Conservation (phyloP, 805 yeast species). For the Myxozyma sirexii region DNA sequence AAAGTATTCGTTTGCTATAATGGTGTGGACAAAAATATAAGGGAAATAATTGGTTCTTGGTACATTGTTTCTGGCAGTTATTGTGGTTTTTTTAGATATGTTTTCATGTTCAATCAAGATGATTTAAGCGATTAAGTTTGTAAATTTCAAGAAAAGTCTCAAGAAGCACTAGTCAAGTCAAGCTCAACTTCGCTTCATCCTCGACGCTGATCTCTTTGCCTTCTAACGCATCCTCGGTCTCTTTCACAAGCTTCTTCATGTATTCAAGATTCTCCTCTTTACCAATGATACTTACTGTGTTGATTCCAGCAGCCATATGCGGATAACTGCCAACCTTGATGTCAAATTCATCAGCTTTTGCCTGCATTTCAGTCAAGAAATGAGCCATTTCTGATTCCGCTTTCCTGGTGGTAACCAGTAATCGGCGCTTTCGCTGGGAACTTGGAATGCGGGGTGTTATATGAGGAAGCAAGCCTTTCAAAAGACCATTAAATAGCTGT, state of each 20-base stretch:
- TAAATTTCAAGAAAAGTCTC: background rate
- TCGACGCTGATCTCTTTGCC: conserved; percentile 62
- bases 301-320: conserved; percentile 63
- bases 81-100: background rate
- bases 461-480: conserved; percentile 50
- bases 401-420: conserved; percentile 61
- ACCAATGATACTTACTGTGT: conserved; percentile 77
- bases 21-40: background rate
- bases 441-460: conserved; percentile 47
- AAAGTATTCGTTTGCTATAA: background rate
- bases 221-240: conserved; percentile 51
- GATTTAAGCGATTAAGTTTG: background rate
- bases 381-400: conserved; percentile 74
- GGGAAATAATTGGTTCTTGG: background rate
- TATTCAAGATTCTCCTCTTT: conserved; percentile 45
- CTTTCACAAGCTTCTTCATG: conserved; percentile 52
- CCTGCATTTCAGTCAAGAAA: conserved; percentile 57
- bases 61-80: background rate
- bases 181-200: conserved; percentile 51
- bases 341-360: conserved; percentile 42
- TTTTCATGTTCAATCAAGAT: background rate
- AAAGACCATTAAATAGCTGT: conserved; percentile 60
- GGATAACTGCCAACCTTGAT: conserved; percentile 87
- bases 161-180: background rate
- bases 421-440: conserved; percentile 46